Evolutionary conservation across 495 filamentous ascomycete genomes (phyloP), one percentile per base, ranked within the genome.

Genomic region (Penicillium canescens): DNA sequence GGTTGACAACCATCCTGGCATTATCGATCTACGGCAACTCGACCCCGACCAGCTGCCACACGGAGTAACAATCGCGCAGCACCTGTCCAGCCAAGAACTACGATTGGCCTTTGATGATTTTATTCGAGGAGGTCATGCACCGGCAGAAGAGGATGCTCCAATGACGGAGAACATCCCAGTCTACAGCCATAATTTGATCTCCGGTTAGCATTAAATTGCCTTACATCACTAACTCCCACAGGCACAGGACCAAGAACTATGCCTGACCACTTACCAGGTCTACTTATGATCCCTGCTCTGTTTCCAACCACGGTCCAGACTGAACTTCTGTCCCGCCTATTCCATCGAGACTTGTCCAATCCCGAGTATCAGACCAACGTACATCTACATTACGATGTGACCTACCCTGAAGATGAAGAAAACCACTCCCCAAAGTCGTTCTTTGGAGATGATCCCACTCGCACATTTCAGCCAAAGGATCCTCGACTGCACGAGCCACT

Each of bases 291-390:
- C 20, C 92, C 92, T 48, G 78, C 79, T 9, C 66, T 96, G 0
- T 70, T 96, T 34, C 87, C 90, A 9, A 77, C 80, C 12, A 65
- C 73, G 4, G 77, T 87, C 18, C 93, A 98, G 69, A 75, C 76
- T 49, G 65, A 73, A 14, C 75, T 97, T 6, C 74, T 96, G 5
- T 79, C 72, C 11, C 79, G 80, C 21, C 71, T 96, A 58, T 73
- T 96, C 28, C 90, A 95, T 67, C 82, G 87, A 35, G 89, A 96
- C 68, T 81, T 97, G 12, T 86, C 86, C 48, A 79, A 88, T 59
- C 82, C 85, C 6, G 52, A 66, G 11, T 89, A 97, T 66, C 79
- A 86, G 60, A 96, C 93, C 51, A 97, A 97, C 72, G 68, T 96
- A 12, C 90, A 96, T 68, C 72, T 89, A 2, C 90, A 96, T 71